phyloP scores from a whole-genome alignment of 768 basidiomycete species.

The Suillus americanus region DNA sequence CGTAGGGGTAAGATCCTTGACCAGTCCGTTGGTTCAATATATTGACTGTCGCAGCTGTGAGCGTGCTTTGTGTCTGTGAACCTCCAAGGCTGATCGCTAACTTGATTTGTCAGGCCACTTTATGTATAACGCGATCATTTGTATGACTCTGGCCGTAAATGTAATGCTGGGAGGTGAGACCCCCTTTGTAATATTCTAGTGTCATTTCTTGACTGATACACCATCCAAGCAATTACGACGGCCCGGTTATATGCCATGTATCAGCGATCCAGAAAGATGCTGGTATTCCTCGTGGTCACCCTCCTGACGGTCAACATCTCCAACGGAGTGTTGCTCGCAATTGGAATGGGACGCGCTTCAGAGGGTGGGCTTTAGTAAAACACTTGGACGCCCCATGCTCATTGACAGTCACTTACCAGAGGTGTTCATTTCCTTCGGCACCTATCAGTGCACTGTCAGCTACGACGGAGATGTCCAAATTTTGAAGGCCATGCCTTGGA shows the following conservation, averaged over 20 bases:
- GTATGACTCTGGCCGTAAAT: neutral
- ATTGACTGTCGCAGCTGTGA: neutral
- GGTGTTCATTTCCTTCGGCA: neutral
- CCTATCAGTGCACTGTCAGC: neutral
- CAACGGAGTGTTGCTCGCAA: neutral
- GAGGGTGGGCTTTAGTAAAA: neutral
- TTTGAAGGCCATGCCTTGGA: neutral
- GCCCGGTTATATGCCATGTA: neutral
- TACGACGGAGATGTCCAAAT: neutral
- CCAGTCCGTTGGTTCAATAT: neutral
- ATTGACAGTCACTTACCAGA: neutral
- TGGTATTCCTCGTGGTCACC: neutral
- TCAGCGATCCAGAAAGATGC: slow-evolving; percentile 1
- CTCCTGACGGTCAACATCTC: neutral
- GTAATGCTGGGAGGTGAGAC: neutral
- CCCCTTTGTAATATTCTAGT: neutral
- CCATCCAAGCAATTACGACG: neutral
- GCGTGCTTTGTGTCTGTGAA: neutral
- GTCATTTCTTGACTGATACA: neutral
- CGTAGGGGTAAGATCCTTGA: neutral
- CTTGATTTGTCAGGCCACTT: neutral
- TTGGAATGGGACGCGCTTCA: neutral
- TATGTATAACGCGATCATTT: neutral
- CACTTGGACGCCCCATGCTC: neutral
- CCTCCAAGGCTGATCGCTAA: neutral